phyloP scores from a whole-genome alignment of 441 rosid species.

The Gossypium schwendimanii region DNA sequence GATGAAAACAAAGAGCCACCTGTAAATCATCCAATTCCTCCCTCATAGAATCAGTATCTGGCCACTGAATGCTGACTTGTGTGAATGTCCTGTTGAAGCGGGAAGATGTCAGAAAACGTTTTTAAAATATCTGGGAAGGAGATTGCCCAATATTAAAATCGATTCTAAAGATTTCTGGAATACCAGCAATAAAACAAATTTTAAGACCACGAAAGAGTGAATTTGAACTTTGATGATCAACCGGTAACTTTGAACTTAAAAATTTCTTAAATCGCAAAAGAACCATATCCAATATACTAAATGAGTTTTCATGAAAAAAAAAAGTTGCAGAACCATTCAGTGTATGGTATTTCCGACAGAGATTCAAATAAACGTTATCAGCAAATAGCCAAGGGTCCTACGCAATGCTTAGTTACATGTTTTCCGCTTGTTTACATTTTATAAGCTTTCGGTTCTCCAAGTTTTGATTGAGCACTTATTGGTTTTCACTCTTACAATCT shows the following conservation, averaged over 20 bases:
- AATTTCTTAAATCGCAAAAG: background rate
- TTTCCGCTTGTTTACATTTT: background rate
- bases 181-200: background rate
- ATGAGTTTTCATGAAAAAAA: background rate
- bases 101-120: slow-evolving; percentile 14
- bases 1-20: slow-evolving; percentile 33
- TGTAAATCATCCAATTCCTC: slow-evolving; percentile 98
- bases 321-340: background rate
- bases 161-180: background rate
- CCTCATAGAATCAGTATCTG: slow-evolving; percentile 97
- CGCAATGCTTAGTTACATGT: background rate
- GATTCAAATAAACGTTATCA: background rate
- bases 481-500: background rate
- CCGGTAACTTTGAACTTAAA: background rate
- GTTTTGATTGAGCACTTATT: background rate
- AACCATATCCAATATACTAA: background rate
- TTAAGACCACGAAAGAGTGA: background rate
- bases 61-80: slow-evolving; percentile 98
- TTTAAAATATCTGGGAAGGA: background rate
- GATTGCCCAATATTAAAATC: background rate
- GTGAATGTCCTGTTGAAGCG: slow-evolving; percentile 79
- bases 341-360: background rate
- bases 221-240: slow-evolving; percentile 3
- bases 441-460: background rate
- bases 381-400: slow-evolving; percentile 1